A percentile compares a stretch with the other conserved stretches of the same genome.
These are phyloP conservation scores for Trypanosoma melophagium DNA, from an alignment of 208 protist genomes.

Conservation along the genomic window DNA sequence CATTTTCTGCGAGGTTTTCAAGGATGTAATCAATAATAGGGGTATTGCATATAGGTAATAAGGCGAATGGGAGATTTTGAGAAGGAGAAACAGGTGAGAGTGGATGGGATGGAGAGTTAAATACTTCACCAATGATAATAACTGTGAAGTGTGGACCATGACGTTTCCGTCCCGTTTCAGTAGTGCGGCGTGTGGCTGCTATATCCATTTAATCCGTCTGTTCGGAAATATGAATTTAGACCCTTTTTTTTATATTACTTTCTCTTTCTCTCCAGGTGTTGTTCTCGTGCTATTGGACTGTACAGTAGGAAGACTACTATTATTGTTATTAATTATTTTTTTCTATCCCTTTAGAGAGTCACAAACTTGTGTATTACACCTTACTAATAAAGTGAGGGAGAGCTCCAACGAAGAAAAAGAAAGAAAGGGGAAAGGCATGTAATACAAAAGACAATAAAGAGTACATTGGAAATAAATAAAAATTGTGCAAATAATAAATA, in stretches of 20 bases:
- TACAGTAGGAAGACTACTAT: too few species aligned
- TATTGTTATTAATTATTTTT: not conserved
- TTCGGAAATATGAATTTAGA: not conserved
- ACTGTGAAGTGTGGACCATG: slow-evolving; percentile 39
- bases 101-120: slow-evolving; percentile 33
- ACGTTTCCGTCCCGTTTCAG: slow-evolving; percentile 17
- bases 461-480: too few species aligned
- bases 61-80: slow-evolving; percentile 54
- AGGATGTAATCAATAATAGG: slow-evolving; percentile 88
- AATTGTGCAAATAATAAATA: too few species aligned
- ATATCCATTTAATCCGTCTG: slow-evolving; percentile 19
- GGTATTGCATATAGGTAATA: slow-evolving; percentile 87
- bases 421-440: too few species aligned
- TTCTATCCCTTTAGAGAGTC: not conserved
- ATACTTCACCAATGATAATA: slow-evolving; percentile 69
- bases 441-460: too few species aligned
- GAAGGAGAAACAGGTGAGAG: slow-evolving; percentile 70
- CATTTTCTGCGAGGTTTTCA: slow-evolving; percentile 78
- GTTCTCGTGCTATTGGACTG: too few species aligned
- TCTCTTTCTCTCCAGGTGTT: not conserved
- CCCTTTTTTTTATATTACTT: not conserved
- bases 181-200: slow-evolving; percentile 4
- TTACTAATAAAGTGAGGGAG: too few species aligned
- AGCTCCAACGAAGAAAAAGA: too few species aligned
- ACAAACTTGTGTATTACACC: too few species aligned